Conservation (phyloP, 768 basidiomycete genomes). For the Tylopilus subfusipes region DNA sequence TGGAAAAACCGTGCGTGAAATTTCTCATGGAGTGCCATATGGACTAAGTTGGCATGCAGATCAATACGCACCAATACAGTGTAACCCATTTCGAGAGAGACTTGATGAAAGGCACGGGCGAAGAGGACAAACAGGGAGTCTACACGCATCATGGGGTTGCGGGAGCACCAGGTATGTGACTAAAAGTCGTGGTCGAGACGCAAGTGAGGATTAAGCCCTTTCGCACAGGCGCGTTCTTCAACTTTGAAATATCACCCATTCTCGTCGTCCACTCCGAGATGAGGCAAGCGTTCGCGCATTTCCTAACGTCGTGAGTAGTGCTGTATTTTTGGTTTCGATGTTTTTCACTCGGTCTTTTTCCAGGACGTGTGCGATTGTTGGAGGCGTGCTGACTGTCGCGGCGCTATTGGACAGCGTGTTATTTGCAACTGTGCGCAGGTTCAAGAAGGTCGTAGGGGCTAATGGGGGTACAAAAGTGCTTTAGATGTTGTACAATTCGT, state of each 20-base stretch:
- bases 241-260: constrained; percentile 97
- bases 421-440: constrained; percentile 72
- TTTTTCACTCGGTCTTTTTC: not conserved
- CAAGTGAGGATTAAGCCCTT: not conserved
- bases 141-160: constrained; percentile 69
- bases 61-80: constrained; percentile 93
- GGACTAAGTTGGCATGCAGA: constrained; percentile 35
- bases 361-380: constrained; percentile 96
- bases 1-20: constrained; percentile 54
- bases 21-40: not conserved
- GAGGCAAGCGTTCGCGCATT: constrained; percentile 95
- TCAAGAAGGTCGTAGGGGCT: constrained; percentile 55
- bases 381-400: constrained; percentile 94
- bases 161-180: constrained; percentile 61
- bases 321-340: not conserved
- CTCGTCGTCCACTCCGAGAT: constrained; percentile 88
- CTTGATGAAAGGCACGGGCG: constrained; percentile 57
- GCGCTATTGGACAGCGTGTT: constrained; percentile 82
- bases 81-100: constrained; percentile 96
- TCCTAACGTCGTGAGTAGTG: constrained; percentile 87
- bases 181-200: not conserved
- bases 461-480: constrained; percentile 34
- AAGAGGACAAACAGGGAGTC: constrained; percentile 59
- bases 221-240: constrained; percentile 72
- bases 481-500: constrained; percentile 19